These are phyloP conservation scores for Dactylis glomerata DNA, from an alignment of 176 grass and related monocot species.

Conservation along the genomic window DNA sequence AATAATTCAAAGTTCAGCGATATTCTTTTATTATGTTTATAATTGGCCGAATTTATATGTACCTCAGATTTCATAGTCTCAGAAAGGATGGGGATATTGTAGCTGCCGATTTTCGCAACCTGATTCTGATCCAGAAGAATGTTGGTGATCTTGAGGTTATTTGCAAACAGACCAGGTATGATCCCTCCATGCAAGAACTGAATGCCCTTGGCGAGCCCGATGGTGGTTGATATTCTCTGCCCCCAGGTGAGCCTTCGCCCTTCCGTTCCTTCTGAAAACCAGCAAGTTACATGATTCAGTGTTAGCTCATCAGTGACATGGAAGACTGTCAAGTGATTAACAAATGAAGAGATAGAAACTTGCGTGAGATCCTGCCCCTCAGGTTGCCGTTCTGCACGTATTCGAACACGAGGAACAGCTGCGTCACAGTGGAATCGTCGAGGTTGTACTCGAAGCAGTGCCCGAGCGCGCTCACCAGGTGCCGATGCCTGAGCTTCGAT, in stretches of 20 bases:
- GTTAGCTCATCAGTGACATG: neutral
- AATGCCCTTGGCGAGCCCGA: constrained; percentile 78
- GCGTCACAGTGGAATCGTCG: constrained; percentile 48
- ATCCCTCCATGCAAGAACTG: constrained; percentile 86
- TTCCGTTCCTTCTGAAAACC: constrained; percentile 58
- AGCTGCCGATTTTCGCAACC: constrained; percentile 78
- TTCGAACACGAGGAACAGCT: constrained; percentile 72
- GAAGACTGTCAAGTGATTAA: neutral
- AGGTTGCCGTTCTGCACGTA: constrained; percentile 74
- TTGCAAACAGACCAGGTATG: constrained; percentile 76
- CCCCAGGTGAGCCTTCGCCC: constrained; percentile 64
- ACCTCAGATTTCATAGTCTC: constrained; percentile 63
- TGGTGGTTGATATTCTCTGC: constrained; percentile 63
- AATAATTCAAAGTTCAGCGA: neutral
- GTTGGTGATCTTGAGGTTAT: constrained; percentile 83
- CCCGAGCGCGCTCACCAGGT: constrained; percentile 75
- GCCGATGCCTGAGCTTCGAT: constrained; percentile 71
- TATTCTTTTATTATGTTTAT: neutral
- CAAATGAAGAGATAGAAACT: neutral
- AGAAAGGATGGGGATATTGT: constrained; percentile 79
- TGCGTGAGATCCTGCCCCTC: constrained; percentile 71
- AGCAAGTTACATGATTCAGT: neutral
- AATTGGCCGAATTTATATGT: neutral
- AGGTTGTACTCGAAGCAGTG: constrained; percentile 72
- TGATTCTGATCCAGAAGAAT: constrained; percentile 78